Percentiles rank a stretch among this genome's conserved stretches.
Evolutionary conservation across 345 rosid genomes (phyloP).

Genomic region (Hibiscus trionum): DNA sequence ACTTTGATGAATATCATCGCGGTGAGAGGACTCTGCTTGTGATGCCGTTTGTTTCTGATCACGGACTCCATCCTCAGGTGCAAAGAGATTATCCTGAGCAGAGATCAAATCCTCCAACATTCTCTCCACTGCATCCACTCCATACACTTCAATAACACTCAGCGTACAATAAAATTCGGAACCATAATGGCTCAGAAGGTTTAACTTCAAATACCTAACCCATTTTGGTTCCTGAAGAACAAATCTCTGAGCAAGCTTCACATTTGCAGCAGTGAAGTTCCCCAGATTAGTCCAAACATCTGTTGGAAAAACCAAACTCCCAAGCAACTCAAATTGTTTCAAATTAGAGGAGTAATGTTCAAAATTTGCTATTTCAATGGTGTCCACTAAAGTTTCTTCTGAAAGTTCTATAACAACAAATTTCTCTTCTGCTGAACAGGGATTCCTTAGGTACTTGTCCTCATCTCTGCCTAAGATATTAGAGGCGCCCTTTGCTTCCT

Average conservation of each 20-base stretch:
- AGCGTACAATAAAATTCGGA: slow-evolving; percentile 92
- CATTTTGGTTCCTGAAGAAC: slow-evolving; percentile 67
- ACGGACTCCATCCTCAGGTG: slow-evolving; percentile 30
- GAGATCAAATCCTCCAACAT: slow-evolving; percentile 91
- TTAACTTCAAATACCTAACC: slow-evolving; percentile 78
- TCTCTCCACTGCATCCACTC: slow-evolving; percentile 92
- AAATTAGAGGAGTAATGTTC: slow-evolving; percentile 90
- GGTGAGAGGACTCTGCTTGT: slow-evolving; percentile 28
- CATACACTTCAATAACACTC: slow-evolving; percentile 73
- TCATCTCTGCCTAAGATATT: slow-evolving; percentile 69
- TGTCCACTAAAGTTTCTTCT: slow-evolving; percentile 84
- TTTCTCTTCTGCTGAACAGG: slow-evolving; percentile 87
- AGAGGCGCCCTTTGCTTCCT: slow-evolving; percentile 86
- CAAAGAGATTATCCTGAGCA: slow-evolving; percentile 40
- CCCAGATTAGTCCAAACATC: slow-evolving; percentile 75
- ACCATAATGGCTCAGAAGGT: slow-evolving; percentile 68
- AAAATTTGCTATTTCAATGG: slow-evolving; percentile 75
- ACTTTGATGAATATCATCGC: slow-evolving; percentile 26
- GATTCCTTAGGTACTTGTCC: slow-evolving; percentile 89
- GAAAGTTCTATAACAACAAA: slow-evolving; percentile 80
- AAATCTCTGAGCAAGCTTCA: slow-evolving; percentile 64
- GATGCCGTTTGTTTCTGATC: slow-evolving; percentile 30
- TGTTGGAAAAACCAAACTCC: slow-evolving; percentile 82
- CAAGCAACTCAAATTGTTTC: slow-evolving; percentile 76
- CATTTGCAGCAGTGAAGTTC: slow-evolving; percentile 78